Conservation (phyloP, 441 rosid genomes). For the Viola pubescens region DNA sequence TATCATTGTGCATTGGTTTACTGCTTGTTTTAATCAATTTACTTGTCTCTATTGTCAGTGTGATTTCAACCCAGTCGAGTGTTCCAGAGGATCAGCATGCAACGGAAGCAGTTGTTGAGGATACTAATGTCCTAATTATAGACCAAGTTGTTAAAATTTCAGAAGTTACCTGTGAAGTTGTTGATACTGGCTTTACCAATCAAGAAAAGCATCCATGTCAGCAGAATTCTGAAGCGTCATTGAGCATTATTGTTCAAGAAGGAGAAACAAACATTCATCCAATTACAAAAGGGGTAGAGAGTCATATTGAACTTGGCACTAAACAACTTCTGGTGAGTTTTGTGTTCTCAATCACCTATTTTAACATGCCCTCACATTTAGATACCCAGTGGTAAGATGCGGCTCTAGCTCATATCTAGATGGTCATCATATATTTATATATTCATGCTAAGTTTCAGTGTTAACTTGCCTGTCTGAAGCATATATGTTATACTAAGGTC, state of each 20-base stretch:
- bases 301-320: slow-evolving; percentile 1
- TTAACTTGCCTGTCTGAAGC: background rate
- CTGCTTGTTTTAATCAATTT: slow-evolving; percentile 1
- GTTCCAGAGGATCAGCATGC: slow-evolving; percentile 30
- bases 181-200: slow-evolving; percentile 10
- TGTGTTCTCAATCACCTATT: background rate
- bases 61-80: slow-evolving; percentile 24
- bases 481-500: background rate
- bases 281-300: slow-evolving; percentile 10
- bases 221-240: slow-evolving; percentile 17
- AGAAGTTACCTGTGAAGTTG: slow-evolving; percentile 25
- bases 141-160: slow-evolving; percentile 28
- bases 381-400: background rate
- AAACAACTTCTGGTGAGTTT: slow-evolving; percentile 14
- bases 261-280: slow-evolving; percentile 15
- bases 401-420: background rate
- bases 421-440: background rate
- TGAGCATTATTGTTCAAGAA: slow-evolving; percentile 12
- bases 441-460: background rate
- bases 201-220: slow-evolving; percentile 15
- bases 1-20: slow-evolving; percentile 4
- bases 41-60: slow-evolving; percentile 23
- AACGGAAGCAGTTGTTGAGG: slow-evolving; percentile 22
- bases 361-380: background rate
- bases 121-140: slow-evolving; percentile 14